Evolutionary conservation across 2,329 filamentous ascomycete species (phyloP).

Genomic region (Aspergillus glaucus): DNA sequence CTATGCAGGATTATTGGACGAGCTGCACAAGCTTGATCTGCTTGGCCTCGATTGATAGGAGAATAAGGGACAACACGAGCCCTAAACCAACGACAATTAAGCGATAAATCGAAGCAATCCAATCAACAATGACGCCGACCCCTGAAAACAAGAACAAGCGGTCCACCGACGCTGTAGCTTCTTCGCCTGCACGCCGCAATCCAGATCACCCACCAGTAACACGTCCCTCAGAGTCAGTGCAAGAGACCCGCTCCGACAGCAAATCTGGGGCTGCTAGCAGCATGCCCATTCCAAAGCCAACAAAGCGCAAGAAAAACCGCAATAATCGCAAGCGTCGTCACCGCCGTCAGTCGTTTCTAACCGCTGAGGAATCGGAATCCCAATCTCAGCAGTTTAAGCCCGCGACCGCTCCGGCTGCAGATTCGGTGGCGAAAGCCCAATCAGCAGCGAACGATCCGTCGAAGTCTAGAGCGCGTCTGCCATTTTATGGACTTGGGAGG

Average conservation of each 20-base stretch:
- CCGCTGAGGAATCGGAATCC: slow-evolving; percentile 47
- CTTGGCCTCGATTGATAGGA: background rate
- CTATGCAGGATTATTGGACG: background rate
- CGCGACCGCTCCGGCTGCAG: slow-evolving; percentile 47
- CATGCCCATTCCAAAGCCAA: slow-evolving; percentile 9
- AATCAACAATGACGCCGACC: background rate
- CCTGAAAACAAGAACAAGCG: background rate
- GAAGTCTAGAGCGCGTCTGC: slow-evolving; percentile 25
- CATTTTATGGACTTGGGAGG: slow-evolving; percentile 50
- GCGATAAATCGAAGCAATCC: background rate
- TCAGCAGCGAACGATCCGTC: slow-evolving; percentile 21
- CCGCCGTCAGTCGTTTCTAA: slow-evolving; percentile 74
- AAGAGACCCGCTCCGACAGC: slow-evolving; percentile 15
- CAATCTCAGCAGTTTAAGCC: slow-evolving; percentile 26
- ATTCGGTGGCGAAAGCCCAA: slow-evolving; percentile 22
- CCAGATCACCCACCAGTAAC: background rate
- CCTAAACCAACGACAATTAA: background rate
- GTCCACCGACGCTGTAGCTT: background rate
- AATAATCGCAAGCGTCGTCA: slow-evolving; percentile 68
- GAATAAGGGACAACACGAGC: background rate
- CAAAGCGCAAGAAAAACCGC: slow-evolving; percentile 59
- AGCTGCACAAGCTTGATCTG: background rate
- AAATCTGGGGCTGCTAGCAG: slow-evolving; percentile 11
- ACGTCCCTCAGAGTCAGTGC: slow-evolving; percentile 9
- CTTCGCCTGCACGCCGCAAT: background rate